Evolutionary conservation across 2,329 filamentous ascomycete species (phyloP).

Genomic region (Coccinonectria pachysandricola): DNA sequence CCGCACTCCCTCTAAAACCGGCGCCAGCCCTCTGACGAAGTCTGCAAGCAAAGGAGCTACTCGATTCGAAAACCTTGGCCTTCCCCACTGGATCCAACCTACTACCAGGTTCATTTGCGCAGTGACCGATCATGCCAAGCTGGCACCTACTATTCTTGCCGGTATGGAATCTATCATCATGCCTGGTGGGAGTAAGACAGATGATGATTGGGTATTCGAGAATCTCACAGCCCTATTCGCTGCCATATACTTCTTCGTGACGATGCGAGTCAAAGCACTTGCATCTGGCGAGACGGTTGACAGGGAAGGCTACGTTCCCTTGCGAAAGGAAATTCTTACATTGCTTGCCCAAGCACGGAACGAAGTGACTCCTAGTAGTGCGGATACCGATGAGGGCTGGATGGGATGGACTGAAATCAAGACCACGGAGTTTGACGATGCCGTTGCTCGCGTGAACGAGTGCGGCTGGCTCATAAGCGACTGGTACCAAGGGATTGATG

Average conservation of each 20-base stretch:
- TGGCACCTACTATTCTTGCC: conserved; percentile 64
- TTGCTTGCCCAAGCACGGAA: conserved; percentile 31
- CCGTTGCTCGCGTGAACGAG: conserved; percentile 48
- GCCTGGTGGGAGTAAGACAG: conserved; percentile 31
- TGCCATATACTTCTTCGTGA: conserved; percentile 50
- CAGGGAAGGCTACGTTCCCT: conserved; percentile 33
- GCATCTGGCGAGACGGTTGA: conserved; percentile 29
- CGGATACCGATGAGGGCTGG: conserved; percentile 41
- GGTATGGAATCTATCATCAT: conserved; percentile 52
- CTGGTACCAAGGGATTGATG: conserved; percentile 52
- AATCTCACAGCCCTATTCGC: conserved; percentile 47
- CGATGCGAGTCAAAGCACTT: conserved; percentile 36
- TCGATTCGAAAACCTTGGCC: conserved; percentile 21
- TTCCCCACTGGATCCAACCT: conserved; percentile 60
- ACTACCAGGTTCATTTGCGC: conserved; percentile 54
- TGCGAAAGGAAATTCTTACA: conserved; percentile 36
- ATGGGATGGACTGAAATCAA: conserved; percentile 40
- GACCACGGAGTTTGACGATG: conserved; percentile 48
- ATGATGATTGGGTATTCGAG: conserved; percentile 38
- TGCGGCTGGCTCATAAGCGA: conserved; percentile 48
- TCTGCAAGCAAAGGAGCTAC: conserved; percentile 24
- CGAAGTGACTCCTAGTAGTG: conserved; percentile 26
- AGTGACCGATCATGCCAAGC: conserved; percentile 46
- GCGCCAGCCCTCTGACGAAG: conserved; percentile 30
- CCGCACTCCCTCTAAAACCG: conserved; percentile 24